Evolutionary conservation across 23 red algal genomes (phyloP).

Genomic region (Gracilaria gracilis): DNA sequence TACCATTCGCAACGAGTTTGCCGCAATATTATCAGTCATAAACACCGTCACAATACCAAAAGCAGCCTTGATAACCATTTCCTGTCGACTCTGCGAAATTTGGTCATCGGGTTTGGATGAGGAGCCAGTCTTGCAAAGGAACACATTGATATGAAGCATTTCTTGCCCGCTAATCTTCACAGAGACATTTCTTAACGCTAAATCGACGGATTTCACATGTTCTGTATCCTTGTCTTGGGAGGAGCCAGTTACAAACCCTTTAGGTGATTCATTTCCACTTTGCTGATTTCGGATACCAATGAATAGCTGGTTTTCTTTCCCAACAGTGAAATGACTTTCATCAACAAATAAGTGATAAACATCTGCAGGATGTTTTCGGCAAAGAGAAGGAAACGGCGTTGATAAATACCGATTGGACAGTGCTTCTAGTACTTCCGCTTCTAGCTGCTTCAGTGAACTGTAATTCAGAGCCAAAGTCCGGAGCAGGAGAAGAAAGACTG

Average conservation of each 20-base stretch:
- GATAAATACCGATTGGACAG: constrained; percentile 14
- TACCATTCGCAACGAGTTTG: constrained; percentile 54
- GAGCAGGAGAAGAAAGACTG: constrained; percentile 54
- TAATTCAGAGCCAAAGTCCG: constrained; percentile 26
- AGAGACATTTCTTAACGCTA: constrained; percentile 31
- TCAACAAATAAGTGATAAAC: constrained; percentile 12
- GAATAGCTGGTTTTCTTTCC: neutral
- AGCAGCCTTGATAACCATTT: constrained; percentile 35
- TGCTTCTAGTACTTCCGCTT: constrained; percentile 5
- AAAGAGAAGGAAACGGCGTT: neutral
- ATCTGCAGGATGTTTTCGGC: neutral
- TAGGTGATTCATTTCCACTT: neutral
- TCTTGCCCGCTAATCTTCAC: constrained; percentile 46
- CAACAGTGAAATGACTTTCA: neutral
- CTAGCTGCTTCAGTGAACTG: neutral
- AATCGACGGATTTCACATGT: constrained; percentile 11
- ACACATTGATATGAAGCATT: constrained; percentile 22
- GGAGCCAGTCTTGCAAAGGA: constrained; percentile 54
- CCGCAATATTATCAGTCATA: constrained; percentile 53
- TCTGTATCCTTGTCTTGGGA: no score
- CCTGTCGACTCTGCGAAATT: neutral
- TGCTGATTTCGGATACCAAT: neutral
- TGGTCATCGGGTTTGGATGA: neutral
- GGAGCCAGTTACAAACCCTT: neutral
- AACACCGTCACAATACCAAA: constrained; percentile 44